A percentile compares a stretch with the other conserved stretches of the same genome.
Conservation (phyloP, 2,329 filamentous ascomycete species). For the Amylocarpus encephaloides region DNA sequence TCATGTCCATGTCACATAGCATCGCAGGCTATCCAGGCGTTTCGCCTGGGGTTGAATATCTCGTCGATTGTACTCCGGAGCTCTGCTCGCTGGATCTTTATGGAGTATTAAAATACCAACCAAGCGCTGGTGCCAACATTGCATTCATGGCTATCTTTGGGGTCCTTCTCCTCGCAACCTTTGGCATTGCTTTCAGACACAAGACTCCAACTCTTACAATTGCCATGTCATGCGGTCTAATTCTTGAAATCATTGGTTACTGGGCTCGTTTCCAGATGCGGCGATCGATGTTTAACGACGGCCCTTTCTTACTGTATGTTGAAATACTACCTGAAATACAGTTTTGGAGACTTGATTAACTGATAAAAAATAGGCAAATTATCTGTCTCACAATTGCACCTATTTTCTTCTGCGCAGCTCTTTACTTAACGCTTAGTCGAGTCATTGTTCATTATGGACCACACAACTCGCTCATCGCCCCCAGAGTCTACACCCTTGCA, state of each 20-base stretch:
- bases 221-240: conserved; percentile 45
- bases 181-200: conserved; percentile 34
- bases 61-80: conserved; percentile 11
- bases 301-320: conserved; percentile 23
- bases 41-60: conserved; percentile 8
- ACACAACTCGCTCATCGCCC: conserved; percentile 39
- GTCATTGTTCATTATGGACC: conserved; percentile 48
- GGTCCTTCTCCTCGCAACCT: conserved; percentile 15
- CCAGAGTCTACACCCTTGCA: conserved; percentile 43
- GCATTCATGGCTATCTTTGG: conserved; percentile 30
- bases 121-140: conserved; percentile 12
- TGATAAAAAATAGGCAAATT: conserved; percentile 36
- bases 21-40: conserved; percentile 8
- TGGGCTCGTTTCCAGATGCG: conserved; percentile 35
- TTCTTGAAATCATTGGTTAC: conserved; percentile 52
- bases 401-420: conserved; percentile 51
- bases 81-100: conserved; percentile 14
- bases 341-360: neutral
- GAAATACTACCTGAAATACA: neutral
- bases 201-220: conserved; percentile 51
- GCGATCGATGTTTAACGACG: conserved; percentile 14
- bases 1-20: conserved; percentile 3
- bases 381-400: conserved; percentile 40
- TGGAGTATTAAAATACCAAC: conserved; percentile 15
- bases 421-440: conserved; percentile 53